These are phyloP conservation scores for Orbilia brochopaga DNA, from an alignment of 2,329 filamentous ascomycete genomes.

Conservation along the genomic window DNA sequence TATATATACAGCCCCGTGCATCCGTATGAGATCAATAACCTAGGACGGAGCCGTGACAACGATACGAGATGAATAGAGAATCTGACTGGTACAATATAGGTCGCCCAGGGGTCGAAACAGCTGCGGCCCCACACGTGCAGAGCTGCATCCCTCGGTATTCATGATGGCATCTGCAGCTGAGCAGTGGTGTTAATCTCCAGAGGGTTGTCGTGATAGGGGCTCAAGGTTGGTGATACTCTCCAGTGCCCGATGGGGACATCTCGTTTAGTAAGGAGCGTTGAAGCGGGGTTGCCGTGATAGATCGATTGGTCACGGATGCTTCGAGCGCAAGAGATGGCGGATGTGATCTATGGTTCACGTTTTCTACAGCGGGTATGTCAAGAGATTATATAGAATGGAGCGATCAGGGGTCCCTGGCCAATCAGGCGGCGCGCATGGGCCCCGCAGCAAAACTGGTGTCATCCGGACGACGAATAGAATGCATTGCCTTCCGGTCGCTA, in stretches of 20 bases:
- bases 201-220: background rate
- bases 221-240: constrained; percentile 1
- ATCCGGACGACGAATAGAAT: too few relatives aligned
- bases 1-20: too few relatives aligned
- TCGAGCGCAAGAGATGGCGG: background rate
- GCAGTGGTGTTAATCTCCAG: background rate
- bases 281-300: background rate
- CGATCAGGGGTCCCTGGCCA: constrained; percentile 28
- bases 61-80: too few relatives aligned
- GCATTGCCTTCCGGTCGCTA: too few relatives aligned
- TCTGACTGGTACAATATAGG: too few relatives aligned
- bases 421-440: constrained; percentile 23
- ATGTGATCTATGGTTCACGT: constrained; percentile 10
- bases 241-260: constrained; percentile 1
- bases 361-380: constrained; percentile 1
- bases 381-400: constrained; percentile 20
- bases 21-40: too few relatives aligned
- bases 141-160: background rate
- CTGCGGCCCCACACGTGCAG: background rate
- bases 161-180: background rate
- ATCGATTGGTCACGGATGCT: constrained; percentile 23
- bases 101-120: too few relatives aligned
- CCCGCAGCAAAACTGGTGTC: background rate
- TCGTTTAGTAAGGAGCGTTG: constrained; percentile 12
- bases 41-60: too few relatives aligned